Evolutionary conservation across 2,329 filamentous ascomycete species (phyloP), one percentile per base, ranked within the genome.

Genomic region (Cercospora citrullina): DNA sequence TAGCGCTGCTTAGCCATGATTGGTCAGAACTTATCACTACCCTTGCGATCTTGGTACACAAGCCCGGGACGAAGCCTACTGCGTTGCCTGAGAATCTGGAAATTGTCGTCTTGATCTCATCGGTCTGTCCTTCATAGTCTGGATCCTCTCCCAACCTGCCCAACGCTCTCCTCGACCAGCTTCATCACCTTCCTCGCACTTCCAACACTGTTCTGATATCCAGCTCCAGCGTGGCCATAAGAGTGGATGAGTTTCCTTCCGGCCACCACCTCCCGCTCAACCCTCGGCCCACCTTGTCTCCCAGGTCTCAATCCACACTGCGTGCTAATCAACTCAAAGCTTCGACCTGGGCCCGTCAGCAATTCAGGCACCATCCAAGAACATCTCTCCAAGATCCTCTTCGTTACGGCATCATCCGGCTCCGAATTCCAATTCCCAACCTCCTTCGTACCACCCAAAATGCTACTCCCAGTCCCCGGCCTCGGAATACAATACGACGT

Each of bases 171-270:
- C 51, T 69, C 64, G 14, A 79, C 74, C 69, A 79, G 59, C 45
- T 58, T 68, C 51, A 75, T 39, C 4, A 76, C 74, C 64, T 72
- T 64, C 58, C 72, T 75, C 51, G 75, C 73, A 62, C 64, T 65
- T 5, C 76, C 76, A 16, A 77, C 65, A 16, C 74, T 76, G 59
- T 78, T 77, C 71, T 79, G 77, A 71, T 76, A 82, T 64, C 83
- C 83, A 51, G 79, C 82, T 2, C 81, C 82, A 23, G 78, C 79
- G 79, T 84, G 81, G 12, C 82, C 83, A 79, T 84, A 85, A 62
- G 78, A 75, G 79, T 84, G 83, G 42, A 83, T 79, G 9, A 84
- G 76, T 64, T 70, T 73, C 72, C 71, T 75, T 14, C 70, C 71
- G 4, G 72, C 75, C 12, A 76, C 73, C 23, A 71, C 73, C 69